Conservation (phyloP, 495 filamentous ascomycete species). For the Cryomyces minteri region DNA sequence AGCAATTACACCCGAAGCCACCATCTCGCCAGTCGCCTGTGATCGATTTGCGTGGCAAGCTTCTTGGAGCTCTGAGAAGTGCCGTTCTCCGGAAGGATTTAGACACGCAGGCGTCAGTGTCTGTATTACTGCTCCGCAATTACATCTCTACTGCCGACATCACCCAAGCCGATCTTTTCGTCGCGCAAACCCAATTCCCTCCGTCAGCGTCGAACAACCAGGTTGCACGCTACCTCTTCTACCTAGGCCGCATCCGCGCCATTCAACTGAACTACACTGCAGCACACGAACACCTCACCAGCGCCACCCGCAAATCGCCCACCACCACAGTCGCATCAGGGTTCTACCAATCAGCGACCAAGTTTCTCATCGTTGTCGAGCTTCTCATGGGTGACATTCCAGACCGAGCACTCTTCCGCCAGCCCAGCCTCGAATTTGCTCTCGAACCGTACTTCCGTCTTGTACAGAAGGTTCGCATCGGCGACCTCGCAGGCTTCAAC, state of each 20-base stretch:
- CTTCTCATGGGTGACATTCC: slow-evolving; percentile 98
- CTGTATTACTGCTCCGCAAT: slow-evolving; percentile 84
- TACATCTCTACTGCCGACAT: slow-evolving; percentile 95
- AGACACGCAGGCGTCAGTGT: slow-evolving; percentile 89
- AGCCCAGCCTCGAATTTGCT: slow-evolving; percentile 64
- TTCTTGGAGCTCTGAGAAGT: slow-evolving; percentile 78
- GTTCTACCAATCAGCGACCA: slow-evolving; percentile 88
- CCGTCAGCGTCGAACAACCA: slow-evolving; percentile 89
- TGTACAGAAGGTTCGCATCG: slow-evolving; percentile 85
- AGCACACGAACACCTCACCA: slow-evolving; percentile 82
- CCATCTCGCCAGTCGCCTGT: slow-evolving; percentile 73
- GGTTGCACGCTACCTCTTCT: slow-evolving; percentile 90
- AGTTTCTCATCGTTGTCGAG: slow-evolving; percentile 86
- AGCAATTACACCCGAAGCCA: slow-evolving; percentile 69
- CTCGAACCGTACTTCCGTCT: slow-evolving; percentile 84
- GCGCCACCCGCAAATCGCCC: slow-evolving; percentile 86
- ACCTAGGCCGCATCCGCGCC: slow-evolving; percentile 86
- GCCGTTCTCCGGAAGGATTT: slow-evolving; percentile 89
- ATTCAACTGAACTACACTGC: slow-evolving; percentile 94
- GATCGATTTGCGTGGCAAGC: slow-evolving; percentile 65
- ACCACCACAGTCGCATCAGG: slow-evolving; percentile 74
- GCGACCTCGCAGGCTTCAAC: slow-evolving; percentile 83
- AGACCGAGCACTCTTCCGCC: slow-evolving; percentile 82
- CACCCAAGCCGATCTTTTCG: slow-evolving; percentile 85
- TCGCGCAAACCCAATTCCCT: slow-evolving; percentile 89